A percentile compares a stretch with the other conserved stretches of the same genome.
Evolutionary conservation across 2,329 filamentous ascomycete genomes (phyloP).

Genomic region (Aspergillus quadricinctus): DNA sequence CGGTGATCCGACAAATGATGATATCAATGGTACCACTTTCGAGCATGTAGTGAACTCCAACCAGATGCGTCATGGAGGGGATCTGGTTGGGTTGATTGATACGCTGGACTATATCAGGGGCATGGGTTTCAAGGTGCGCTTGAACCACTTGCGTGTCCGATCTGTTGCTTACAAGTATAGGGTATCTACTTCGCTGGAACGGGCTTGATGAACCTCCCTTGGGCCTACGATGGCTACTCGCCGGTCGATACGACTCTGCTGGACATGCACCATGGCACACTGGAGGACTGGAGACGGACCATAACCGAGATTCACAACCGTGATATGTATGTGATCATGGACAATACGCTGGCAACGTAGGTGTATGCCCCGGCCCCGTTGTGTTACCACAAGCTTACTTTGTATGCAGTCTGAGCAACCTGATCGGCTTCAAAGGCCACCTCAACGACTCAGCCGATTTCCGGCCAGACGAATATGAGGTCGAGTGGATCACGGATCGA

Average conservation of each 20-base stretch:
- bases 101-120: constrained; percentile 62
- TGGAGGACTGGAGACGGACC: constrained; percentile 53
- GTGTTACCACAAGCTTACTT: neutral
- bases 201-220: constrained; percentile 59
- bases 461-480: constrained; percentile 51
- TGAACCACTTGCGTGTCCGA: neutral
- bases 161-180: constrained; percentile 25
- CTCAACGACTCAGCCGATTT: constrained; percentile 56
- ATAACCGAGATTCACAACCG: constrained; percentile 56
- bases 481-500: constrained; percentile 50
- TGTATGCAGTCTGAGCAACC: constrained; percentile 46
- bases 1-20: constrained; percentile 59
- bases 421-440: constrained; percentile 58
- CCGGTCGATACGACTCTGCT: constrained; percentile 59
- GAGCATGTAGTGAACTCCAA: constrained; percentile 57
- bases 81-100: constrained; percentile 53
- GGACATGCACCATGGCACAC: constrained; percentile 57
- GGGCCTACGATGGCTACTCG: constrained; percentile 57
- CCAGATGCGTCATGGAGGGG: constrained; percentile 60
- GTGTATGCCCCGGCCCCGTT: constrained; percentile 21
- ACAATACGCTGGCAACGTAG: constrained; percentile 61
- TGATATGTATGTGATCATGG: constrained; percentile 61
- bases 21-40: constrained; percentile 56
- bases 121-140: constrained; percentile 55
- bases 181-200: constrained; percentile 59